These are phyloP conservation scores for Curvularia lunata DNA, from an alignment of 2,329 filamentous ascomycete genomes.

Conservation along the genomic window DNA sequence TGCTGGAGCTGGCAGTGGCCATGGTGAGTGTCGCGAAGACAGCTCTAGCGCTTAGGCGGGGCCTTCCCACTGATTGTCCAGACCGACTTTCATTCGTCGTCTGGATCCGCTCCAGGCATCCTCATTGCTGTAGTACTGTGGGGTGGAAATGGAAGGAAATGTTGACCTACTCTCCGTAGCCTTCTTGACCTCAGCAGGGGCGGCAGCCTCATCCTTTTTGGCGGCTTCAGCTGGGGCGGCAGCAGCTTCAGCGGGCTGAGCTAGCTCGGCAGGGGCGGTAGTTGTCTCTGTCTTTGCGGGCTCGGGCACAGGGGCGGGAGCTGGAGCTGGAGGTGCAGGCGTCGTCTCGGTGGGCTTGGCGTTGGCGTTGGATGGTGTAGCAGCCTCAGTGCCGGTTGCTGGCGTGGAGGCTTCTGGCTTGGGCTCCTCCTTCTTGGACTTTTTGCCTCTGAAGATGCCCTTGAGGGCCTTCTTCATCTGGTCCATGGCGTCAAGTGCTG, in stretches of 20 bases:
- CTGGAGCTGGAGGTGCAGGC: slow-evolving; percentile 40
- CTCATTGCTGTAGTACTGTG: slow-evolving; percentile 13
- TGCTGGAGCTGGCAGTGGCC: slow-evolving; percentile 1
- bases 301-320: slow-evolving; percentile 34
- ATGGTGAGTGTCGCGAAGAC: background rate
- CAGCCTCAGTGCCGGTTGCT: slow-evolving; percentile 34
- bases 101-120: slow-evolving; percentile 29
- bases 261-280: slow-evolving; percentile 19
- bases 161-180: slow-evolving; percentile 45
- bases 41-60: slow-evolving; percentile 12
- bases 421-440: slow-evolving; percentile 40
- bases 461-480: slow-evolving; percentile 50
- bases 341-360: slow-evolving; percentile 45
- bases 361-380: slow-evolving; percentile 27
- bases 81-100: slow-evolving; percentile 28
- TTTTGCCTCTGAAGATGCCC: slow-evolving; percentile 44
- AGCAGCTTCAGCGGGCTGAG: slow-evolving; percentile 19
- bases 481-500: slow-evolving; percentile 47
- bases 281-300: slow-evolving; percentile 19
- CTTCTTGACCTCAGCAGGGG: slow-evolving; percentile 42
- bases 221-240: slow-evolving; percentile 21
- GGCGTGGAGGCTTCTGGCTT: slow-evolving; percentile 33
- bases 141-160: slow-evolving; percentile 19
- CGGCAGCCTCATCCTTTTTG: slow-evolving; percentile 38
- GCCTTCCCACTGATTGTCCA: slow-evolving; percentile 19